A percentile compares a stretch with the other conserved stretches of the same genome.
phyloP scores from a whole-genome alignment of 768 basidiomycete genomes.

The Cubamyces lactineus region DNA sequence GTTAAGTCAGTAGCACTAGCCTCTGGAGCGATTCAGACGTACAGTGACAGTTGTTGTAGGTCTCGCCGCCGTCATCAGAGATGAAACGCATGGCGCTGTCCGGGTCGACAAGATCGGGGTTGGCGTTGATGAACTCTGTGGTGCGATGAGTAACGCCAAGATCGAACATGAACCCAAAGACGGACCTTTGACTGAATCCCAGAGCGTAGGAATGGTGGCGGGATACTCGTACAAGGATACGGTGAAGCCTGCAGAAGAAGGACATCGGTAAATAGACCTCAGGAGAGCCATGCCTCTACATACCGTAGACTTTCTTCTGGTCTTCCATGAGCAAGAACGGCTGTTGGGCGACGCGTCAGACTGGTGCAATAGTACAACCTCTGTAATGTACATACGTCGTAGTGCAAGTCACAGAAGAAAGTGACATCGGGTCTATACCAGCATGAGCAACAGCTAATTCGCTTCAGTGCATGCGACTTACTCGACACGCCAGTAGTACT shows the following conservation, averaged over 20 bases:
- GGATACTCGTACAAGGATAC: slow-evolving; percentile 76
- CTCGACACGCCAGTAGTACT: slow-evolving; percentile 58
- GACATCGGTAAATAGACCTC: background rate
- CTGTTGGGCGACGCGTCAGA: slow-evolving; percentile 12
- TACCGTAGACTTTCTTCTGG: slow-evolving; percentile 57
- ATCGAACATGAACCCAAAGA: background rate
- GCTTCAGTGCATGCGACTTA: slow-evolving; percentile 30
- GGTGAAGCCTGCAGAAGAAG: slow-evolving; percentile 56
- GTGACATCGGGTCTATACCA: slow-evolving; percentile 52
- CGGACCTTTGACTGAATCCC: slow-evolving; percentile 68
- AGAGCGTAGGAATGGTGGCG: slow-evolving; percentile 75
- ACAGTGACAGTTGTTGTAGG: slow-evolving; percentile 64
- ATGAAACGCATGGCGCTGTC: slow-evolving; percentile 62
- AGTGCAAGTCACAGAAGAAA: slow-evolving; percentile 59
- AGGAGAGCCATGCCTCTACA: slow-evolving; percentile 1
- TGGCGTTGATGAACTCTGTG: slow-evolving; percentile 51
- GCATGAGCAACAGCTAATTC: background rate
- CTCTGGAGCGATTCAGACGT: slow-evolving; percentile 23
- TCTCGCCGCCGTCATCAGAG: slow-evolving; percentile 56
- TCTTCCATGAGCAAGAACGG: slow-evolving; percentile 64
- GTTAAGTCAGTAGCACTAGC: background rate
- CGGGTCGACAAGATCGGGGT: slow-evolving; percentile 51
- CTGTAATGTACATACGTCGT: slow-evolving; percentile 39
- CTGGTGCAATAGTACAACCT: too few relatives aligned
- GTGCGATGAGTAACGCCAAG: background rate